These are phyloP conservation scores for Coemansia sp. DNA, from an alignment of 192 early-diverging fungal species.

Conservation along the genomic window DNA sequence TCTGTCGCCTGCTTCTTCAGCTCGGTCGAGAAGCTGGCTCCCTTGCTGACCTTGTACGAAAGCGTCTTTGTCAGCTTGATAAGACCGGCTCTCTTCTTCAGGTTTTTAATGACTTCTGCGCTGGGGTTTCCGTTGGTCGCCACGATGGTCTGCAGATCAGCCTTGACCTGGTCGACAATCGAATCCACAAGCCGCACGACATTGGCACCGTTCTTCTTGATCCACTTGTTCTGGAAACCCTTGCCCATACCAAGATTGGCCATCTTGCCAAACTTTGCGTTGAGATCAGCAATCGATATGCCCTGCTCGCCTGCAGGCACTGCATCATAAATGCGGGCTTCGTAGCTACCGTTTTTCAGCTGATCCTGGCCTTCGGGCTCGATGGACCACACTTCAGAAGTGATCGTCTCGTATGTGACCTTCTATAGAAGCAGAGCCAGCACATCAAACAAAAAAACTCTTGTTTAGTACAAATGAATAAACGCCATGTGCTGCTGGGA, in stretches of 20 bases:
- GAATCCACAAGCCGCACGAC: constrained; percentile 75
- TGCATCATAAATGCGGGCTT: constrained; percentile 87
- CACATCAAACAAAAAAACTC: neutral
- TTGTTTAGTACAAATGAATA: neutral
- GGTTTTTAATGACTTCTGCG: constrained; percentile 68
- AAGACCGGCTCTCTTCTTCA: constrained; percentile 71
- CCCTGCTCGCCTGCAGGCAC: constrained; percentile 79
- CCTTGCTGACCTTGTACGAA: constrained; percentile 86
- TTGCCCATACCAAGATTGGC: constrained; percentile 93
- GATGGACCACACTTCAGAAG: constrained; percentile 76
- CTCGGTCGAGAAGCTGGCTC: constrained; percentile 80
- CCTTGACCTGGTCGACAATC: constrained; percentile 82
- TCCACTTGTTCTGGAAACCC: constrained; percentile 98
- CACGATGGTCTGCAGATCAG: constrained; percentile 70
- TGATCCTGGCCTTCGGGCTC: constrained; percentile 88
- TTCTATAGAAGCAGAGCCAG: constrained; percentile 52
- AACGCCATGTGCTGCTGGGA: no score
- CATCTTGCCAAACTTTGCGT: constrained; percentile 68
- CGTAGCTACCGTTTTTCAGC: constrained; percentile 85
- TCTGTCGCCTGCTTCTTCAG: constrained; percentile 92
- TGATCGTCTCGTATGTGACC: constrained; percentile 76
- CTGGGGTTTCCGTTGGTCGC: constrained; percentile 62
- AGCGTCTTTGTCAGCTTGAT: constrained; percentile 69
- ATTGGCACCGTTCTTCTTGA: constrained; percentile 75
- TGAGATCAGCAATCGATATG: constrained; percentile 81